Base-by-base conservation (phyloP, 1,284 basidiomycete genomes). In the Ceratobasidium sp. region DNA sequence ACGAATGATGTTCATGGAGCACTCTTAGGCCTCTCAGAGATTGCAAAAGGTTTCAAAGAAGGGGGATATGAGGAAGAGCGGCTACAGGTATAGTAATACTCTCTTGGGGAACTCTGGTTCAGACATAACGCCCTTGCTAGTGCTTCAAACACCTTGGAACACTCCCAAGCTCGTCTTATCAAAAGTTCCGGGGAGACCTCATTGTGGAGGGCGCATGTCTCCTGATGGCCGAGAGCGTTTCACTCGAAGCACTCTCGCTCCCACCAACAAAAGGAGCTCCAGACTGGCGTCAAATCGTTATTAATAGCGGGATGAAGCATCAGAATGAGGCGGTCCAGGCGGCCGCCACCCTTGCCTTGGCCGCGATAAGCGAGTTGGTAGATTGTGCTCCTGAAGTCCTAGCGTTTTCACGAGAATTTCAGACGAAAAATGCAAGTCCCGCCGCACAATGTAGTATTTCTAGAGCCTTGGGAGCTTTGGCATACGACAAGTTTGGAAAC, bases 1-100 rank as follows among this genome's bases (percentile, higher is more conserved):
- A 33, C 87, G 4, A 86, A 88, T 26, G 93, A 94, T 82, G 85
- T 95, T 1, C 96, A 98, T 83, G 97, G 97, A 1, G 91, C 90
- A n/a, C 84, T 98, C 6, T 86, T 93, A 15, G 91, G 91, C 0
- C 86, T 98, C 42, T 88, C 89, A 5, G 92, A 96, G 82, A 85
- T 98, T 9, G 91, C 93, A 0, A 83, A 85, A 38, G 88, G 89
- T 13, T 90, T 88, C 83, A 84, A 84, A 42, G 82, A 85, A 69
- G 82, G 82, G 50, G 78, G 59, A 48, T 74, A 83, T 2, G 83
- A 84, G 46, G 79, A 81, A 6, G 83, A 84, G 67, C 84, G 83
- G 78, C 85, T 84, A 68, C 84, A 88, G 85, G 90, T 89, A 67
- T 26, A 81, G 81, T 46, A 7, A 33, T 20, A 26, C 40, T 40